A percentile compares a stretch with the other conserved stretches of the same genome.
Conservation (phyloP, 2,329 filamentous ascomycete genomes). For the Scytalidium lignicola region DNA sequence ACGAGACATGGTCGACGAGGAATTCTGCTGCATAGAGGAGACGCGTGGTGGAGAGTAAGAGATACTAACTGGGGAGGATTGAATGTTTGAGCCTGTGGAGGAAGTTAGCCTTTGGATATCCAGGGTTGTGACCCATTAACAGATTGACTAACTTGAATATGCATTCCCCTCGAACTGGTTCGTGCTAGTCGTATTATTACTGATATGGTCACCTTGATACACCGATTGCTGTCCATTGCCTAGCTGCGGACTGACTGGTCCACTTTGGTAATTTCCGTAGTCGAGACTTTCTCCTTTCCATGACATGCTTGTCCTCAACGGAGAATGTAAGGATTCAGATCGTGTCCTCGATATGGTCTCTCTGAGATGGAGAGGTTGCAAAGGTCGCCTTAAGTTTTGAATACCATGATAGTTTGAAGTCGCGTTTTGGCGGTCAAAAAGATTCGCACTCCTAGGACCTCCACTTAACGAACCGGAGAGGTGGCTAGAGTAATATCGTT, state of each 20-base stretch:
- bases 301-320: constrained; percentile 54
- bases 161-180: constrained; percentile 46
- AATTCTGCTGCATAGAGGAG: constrained; percentile 36
- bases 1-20: constrained; percentile 39
- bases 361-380: constrained; percentile 54
- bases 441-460: constrained; percentile 45
- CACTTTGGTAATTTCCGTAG: constrained; percentile 45
- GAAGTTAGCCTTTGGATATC: constrained; percentile 23
- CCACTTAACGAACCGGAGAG: constrained; percentile 42
- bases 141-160: constrained; percentile 41
- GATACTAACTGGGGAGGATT: constrained; percentile 43
- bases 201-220: constrained; percentile 46
- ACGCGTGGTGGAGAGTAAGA: constrained; percentile 41
- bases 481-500: constrained; percentile 50
- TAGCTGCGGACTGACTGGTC: constrained; percentile 41
- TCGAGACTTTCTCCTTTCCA: constrained; percentile 59
- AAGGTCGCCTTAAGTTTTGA: constrained; percentile 39
- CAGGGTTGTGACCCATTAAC: constrained; percentile 12
- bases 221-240: constrained; percentile 42
- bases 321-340: constrained; percentile 54
- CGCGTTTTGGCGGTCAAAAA: constrained; percentile 45
- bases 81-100: constrained; percentile 38
- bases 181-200: constrained; percentile 34
- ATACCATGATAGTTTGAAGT: constrained; percentile 43
- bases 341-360: constrained; percentile 53